Evolutionary conservation across 352 stramenopile genomes (phyloP).

Genomic region (Aphanomyces astaci): DNA sequence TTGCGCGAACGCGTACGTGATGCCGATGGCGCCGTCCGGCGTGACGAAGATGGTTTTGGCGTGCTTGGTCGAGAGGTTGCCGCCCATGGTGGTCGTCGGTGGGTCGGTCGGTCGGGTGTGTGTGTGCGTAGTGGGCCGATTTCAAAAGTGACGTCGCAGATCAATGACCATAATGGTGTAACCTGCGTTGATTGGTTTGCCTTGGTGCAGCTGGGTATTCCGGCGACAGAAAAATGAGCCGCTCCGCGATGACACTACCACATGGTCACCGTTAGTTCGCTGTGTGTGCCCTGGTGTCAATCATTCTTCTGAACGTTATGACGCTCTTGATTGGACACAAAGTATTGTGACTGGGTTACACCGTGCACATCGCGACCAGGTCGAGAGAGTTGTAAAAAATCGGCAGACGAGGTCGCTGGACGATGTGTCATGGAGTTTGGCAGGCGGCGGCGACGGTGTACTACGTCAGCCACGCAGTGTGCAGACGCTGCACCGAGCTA

Average conservation of each 20-base stretch:
- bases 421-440: too few species aligned
- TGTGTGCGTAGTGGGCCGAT: not conserved
- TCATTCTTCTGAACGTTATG: not conserved
- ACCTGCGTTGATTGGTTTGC: not conserved
- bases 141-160: not conserved
- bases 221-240: not conserved
- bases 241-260: not conserved
- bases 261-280: not conserved
- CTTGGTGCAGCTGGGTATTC: not conserved
- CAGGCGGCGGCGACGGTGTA: too few species aligned
- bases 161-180: too few species aligned
- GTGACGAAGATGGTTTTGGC: not conserved
- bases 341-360: too few species aligned
- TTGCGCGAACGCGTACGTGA: not conserved
- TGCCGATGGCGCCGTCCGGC: conserved; percentile 6
- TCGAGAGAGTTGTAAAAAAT: not conserved
- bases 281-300: not conserved
- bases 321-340: not conserved
- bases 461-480: too few species aligned
- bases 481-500: too few species aligned
- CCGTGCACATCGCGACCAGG: too few species aligned
- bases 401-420: too few species aligned
- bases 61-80: conserved; percentile 1
- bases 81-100: not conserved
- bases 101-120: too few species aligned